Percentiles rank a stretch among this genome's conserved stretches.
These are phyloP conservation scores for Kuraishia piskuri DNA, from an alignment of 805 yeast species.

Conservation along the genomic window DNA sequence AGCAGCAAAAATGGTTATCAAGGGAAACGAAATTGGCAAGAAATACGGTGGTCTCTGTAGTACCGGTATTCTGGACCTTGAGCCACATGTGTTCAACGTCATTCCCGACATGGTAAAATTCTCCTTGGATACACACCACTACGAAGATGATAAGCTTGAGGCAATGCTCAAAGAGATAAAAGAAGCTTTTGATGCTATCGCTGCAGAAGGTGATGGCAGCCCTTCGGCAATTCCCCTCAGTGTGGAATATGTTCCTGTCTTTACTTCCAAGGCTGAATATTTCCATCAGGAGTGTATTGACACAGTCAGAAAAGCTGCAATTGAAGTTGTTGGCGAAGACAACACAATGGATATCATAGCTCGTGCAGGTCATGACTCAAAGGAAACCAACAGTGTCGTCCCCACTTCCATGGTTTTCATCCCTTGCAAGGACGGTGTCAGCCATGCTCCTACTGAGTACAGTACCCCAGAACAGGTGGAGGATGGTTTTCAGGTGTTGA, in stretches of 20 bases:
- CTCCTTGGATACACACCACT: conserved; percentile 51
- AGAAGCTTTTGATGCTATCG: conserved; percentile 22
- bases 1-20: conserved; percentile 46
- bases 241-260: conserved; percentile 33
- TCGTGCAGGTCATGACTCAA: conserved; percentile 73
- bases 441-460: conserved; percentile 62
- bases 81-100: conserved; percentile 59
- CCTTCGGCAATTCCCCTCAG: conserved; percentile 21
- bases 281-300: conserved; percentile 42
- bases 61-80: conserved; percentile 47
- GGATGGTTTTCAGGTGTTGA: conserved; percentile 47
- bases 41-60: conserved; percentile 45
- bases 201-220: conserved; percentile 23
- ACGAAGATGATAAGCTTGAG: conserved; percentile 31
- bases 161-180: conserved; percentile 27
- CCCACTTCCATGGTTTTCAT: conserved; percentile 73
- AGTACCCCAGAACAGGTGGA: conserved; percentile 55
- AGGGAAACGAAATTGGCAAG: conserved; percentile 46
- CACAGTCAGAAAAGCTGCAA: conserved; percentile 45
- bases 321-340: conserved; percentile 36
- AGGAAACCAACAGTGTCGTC: conserved; percentile 41
- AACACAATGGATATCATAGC: conserved; percentile 39
- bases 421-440: conserved; percentile 58
- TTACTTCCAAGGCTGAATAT: conserved; percentile 44
- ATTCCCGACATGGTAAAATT: conserved; percentile 55